Base-by-base conservation (phyloP, 257 asterid species). In the Gynochthodes officinalis region DNA sequence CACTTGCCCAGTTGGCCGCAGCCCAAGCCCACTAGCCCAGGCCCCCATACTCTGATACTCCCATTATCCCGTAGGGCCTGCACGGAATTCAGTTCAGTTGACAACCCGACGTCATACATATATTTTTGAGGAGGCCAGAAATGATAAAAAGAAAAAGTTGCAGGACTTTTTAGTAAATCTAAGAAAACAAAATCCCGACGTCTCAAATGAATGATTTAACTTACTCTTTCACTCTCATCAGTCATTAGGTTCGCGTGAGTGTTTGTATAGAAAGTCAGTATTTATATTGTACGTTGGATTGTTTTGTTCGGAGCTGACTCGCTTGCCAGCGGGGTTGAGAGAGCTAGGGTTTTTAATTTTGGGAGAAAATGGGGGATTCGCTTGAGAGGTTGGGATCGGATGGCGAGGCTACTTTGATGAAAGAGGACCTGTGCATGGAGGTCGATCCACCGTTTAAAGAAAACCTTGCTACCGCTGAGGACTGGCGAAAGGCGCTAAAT, bases 401-500 rank as follows among this genome's bases (percentile, higher is more conserved):
- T 75, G 78, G 80, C 64, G 89, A 84, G 76, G 87, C 84, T 69
- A 85, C 81, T 77, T 81, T 87, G 89, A 86, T 86, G 92, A 89
- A 87, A 86, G 98, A 88, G 74, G 96, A 89, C 16, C 78, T 91
- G 55, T 83, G 87, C 70, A 88, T 94, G 98, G 99, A 94, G 82
- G 84, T 92, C 79, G 97, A 91, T 83, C 95, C 97, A 40, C 89
- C 97, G 49, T 84, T 84, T 77, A 87, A 86, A 82, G 92, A 91
- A 75, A 86, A 75, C 74, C 84, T 66, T 28, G 97, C 96, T 57
- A 88, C 95, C 48, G 84, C 95, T 1, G 98, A 92, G 72, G 97
- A 91, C 80, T 95, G 99, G 99, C 82, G 97, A 73, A 87, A 75
- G 82, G 93, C 98, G 18, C 96, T 94, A 75, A 84, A 78, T 72